Evolutionary conservation across 2,329 filamentous ascomycete genomes (phyloP).

Genomic region (Apiospora rasikravindrae): DNA sequence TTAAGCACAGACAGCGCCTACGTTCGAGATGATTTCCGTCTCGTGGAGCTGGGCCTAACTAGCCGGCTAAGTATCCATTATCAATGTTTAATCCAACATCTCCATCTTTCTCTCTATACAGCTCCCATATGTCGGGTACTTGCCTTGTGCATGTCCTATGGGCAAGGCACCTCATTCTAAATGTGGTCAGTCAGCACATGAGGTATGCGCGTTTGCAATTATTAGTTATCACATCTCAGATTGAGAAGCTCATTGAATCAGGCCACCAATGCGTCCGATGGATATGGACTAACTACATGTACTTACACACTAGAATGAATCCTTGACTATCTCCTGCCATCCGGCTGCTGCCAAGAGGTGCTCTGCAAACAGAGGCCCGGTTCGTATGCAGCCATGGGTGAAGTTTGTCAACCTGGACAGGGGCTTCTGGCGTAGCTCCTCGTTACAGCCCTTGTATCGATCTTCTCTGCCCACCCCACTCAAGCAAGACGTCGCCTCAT

Average conservation of each 20-base stretch:
- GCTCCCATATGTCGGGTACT: not conserved
- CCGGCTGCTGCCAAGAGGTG: not conserved
- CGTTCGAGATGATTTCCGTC: not conserved
- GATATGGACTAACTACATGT: not conserved
- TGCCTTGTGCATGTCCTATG: not conserved
- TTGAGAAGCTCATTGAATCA: not conserved
- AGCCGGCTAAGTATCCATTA: not conserved
- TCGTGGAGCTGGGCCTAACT: not conserved
- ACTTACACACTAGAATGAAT: not conserved
- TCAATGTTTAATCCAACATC: not conserved
- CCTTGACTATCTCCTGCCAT: not conserved
- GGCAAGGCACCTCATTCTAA: not conserved
- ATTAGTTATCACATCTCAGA: not conserved
- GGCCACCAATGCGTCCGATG: not conserved
- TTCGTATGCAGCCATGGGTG: not conserved
- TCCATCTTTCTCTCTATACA: not conserved
- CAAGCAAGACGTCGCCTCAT: conserved; percentile 9
- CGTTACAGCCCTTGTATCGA: not conserved
- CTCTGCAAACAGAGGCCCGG: not conserved
- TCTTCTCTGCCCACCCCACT: conserved; percentile 4
- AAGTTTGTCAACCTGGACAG: not conserved
- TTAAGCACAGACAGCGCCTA: not conserved
- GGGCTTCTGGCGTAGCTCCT: not conserved
- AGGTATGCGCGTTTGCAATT: not conserved
- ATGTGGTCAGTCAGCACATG: not conserved